A percentile compares a stretch with the other conserved stretches of the same genome.
Conservation (phyloP, 139 green algal species). For the Zygnema cylindricum region DNA sequence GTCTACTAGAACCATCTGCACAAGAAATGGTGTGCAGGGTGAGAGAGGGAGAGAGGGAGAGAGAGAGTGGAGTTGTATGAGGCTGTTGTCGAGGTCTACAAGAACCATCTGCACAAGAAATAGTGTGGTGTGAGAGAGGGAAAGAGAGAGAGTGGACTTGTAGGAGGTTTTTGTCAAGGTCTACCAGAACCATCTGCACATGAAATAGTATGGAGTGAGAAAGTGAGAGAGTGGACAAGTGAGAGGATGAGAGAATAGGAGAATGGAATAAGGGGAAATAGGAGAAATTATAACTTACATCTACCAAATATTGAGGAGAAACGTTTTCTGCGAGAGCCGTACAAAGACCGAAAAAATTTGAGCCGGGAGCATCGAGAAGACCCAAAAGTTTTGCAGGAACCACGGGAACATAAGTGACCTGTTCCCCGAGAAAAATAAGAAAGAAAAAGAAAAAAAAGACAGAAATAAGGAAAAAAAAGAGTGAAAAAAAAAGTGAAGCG, state of each 20-base stretch:
- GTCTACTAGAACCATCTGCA: not conserved
- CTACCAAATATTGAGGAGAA: not conserved
- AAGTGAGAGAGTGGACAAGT: not conserved
- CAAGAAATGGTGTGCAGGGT: slow-evolving; percentile 5
- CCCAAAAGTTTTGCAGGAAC: not conserved
- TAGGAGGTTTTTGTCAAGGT: slow-evolving; percentile 37
- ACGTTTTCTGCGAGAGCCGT: not conserved
- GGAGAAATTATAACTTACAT: not conserved
- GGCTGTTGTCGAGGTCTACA: slow-evolving; percentile 46
- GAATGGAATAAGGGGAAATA: slow-evolving; percentile 15
- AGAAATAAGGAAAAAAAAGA: not conserved
- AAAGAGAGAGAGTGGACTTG: slow-evolving; percentile 28
- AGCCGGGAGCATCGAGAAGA: no score
- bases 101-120: slow-evolving; percentile 32
- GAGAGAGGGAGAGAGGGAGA: no score
- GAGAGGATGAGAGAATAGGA: slow-evolving; percentile 4
- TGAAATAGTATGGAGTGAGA: no score
- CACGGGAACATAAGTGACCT: not conserved
- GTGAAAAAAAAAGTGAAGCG: not conserved
- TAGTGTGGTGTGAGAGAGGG: slow-evolving; percentile 4
- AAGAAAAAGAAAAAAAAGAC: not conserved
- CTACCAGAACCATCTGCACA: no score
- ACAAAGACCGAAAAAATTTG: not conserved
- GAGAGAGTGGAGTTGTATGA: slow-evolving; percentile 3
- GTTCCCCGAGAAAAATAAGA: not conserved